These are phyloP conservation scores for Taxawa tesnikishii DNA, from an alignment of 2,329 filamentous ascomycete species.

Conservation along the genomic window DNA sequence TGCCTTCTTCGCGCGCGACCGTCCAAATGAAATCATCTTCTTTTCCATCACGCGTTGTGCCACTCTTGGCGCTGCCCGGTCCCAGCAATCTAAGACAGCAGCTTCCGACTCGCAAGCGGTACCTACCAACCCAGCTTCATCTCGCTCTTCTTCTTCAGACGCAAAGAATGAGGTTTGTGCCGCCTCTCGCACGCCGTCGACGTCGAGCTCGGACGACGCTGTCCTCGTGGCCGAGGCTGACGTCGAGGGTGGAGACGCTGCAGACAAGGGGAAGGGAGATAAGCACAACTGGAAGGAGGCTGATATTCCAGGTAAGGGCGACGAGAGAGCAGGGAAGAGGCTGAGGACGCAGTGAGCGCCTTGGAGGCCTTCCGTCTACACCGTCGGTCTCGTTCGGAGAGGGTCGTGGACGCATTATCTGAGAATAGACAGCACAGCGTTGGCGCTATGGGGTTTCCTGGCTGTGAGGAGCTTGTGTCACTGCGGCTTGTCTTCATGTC, in stretches of 20 bases:
- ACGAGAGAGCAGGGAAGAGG: conserved; percentile 2
- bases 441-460: too few relatives aligned
- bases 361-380: too few relatives aligned
- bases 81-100: background rate
- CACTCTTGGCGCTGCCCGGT: background rate
- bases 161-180: too few relatives aligned
- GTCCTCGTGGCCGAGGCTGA: conserved; percentile 6
- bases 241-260: conserved; percentile 1
- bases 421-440: too few relatives aligned
- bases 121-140: background rate
- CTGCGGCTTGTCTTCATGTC: too few relatives aligned
- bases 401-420: too few relatives aligned
- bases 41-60: conserved; percentile 6
- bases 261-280: conserved; percentile 1
- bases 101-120: too few relatives aligned
- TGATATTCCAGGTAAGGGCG: background rate
- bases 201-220: conserved; percentile 7
- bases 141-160: too few relatives aligned
- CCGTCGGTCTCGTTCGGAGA: too few relatives aligned
- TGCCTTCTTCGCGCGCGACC: background rate
- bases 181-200: background rate
- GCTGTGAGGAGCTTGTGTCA: too few relatives aligned
- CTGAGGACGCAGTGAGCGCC: conserved; percentile 1
- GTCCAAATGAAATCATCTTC: conserved; percentile 5
- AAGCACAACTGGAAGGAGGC: too few relatives aligned